A percentile compares a stretch with the other conserved stretches of the same genome.
Conservation (phyloP, 208 protist genomes). For the Wallacemonas collosoma region DNA sequence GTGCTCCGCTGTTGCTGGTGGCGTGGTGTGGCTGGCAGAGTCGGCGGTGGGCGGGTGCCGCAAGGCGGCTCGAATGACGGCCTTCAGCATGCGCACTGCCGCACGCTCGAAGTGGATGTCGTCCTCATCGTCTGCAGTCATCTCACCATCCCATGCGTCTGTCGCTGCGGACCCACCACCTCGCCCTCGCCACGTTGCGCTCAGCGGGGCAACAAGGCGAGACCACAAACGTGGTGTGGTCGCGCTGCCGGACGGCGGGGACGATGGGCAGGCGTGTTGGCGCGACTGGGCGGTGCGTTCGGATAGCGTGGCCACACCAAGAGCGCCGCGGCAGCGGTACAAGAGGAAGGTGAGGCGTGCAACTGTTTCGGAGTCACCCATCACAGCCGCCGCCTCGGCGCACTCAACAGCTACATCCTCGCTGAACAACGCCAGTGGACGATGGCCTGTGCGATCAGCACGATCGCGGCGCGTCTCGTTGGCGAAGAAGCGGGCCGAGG, state of each 20-base stretch:
- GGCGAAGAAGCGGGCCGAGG: conserved; percentile 31
- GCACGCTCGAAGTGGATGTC: conserved; percentile 40
- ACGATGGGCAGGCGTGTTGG: conserved; percentile 15
- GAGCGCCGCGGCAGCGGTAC: conserved; percentile 46
- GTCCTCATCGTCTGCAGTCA: conserved; percentile 6
- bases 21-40: conserved; percentile 1
- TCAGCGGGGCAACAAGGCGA: conserved; percentile 4
- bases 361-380: conserved; percentile 61
- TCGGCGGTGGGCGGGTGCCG: conserved; percentile 16
- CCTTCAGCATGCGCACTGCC: conserved; percentile 54
- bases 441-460: not conserved
- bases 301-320: conserved; percentile 27
- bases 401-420: conserved; percentile 50
- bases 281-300: conserved; percentile 19
- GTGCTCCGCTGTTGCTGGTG: not conserved
- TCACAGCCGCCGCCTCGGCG: conserved; percentile 58
- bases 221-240: not conserved
- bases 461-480: not conserved
- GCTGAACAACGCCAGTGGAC: conserved; percentile 29
- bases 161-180: not conserved
- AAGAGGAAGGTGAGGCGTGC: conserved; percentile 71
- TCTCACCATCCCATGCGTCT: not conserved
- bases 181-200: conserved; percentile 4
- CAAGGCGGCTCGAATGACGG: conserved; percentile 49
- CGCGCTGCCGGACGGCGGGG: not conserved